A percentile compares a stretch with the other conserved stretches of the same genome.
phyloP scores from a whole-genome alignment of 164 flowering plant species.

The Nelumbo lutea region DNA sequence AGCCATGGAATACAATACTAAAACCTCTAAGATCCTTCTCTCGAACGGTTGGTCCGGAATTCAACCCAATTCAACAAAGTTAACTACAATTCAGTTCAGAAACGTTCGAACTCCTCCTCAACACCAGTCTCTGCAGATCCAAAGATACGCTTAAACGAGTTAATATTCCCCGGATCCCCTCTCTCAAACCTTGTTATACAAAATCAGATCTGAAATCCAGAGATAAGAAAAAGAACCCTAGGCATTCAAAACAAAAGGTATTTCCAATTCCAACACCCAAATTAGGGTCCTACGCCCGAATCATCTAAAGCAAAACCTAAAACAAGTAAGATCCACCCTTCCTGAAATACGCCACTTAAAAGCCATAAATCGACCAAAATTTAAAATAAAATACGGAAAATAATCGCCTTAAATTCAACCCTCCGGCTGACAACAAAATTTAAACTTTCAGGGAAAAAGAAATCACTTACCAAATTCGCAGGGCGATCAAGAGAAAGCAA shows the following conservation, averaged over 20 bases:
- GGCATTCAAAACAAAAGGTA: constrained; percentile 3
- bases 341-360: constrained; percentile 10
- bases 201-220: background rate
- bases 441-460: background rate
- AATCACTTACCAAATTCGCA: constrained; percentile 13
- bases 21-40: constrained; percentile 1
- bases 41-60: background rate
- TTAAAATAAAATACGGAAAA: background rate
- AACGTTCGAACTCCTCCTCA: background rate
- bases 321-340: constrained; percentile 34
- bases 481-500: constrained; percentile 5
- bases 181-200: background rate
- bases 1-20: constrained; percentile 29
- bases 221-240: background rate
- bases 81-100: constrained; percentile 3
- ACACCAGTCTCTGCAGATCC: background rate
- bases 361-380: constrained; percentile 4
- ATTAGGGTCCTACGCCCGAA: constrained; percentile 1
- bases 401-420: background rate
- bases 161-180: background rate
- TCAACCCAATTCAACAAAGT: background rate
- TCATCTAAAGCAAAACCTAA: background rate
- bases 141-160: background rate
- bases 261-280: constrained; percentile 3
- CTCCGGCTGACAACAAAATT: background rate